Conservation (phyloP, 176 grass and related monocot genomes). For the Paspalum vaginatum region DNA sequence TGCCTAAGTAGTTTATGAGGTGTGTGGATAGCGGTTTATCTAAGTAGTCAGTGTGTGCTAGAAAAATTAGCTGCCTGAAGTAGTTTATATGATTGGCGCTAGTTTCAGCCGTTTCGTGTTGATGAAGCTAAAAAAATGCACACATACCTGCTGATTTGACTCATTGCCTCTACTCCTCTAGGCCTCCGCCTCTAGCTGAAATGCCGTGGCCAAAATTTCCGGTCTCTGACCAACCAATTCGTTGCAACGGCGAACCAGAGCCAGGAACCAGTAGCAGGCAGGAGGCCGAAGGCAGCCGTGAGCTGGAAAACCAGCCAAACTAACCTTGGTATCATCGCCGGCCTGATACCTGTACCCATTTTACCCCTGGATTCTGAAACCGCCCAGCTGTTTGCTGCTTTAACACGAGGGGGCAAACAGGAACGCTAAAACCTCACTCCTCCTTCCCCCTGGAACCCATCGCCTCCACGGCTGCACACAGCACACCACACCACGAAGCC, state of each 20-base stretch:
- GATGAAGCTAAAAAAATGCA: too few relatives aligned
- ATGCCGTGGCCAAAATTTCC: too few relatives aligned
- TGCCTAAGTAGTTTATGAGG: too few relatives aligned
- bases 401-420: constrained; percentile 3
- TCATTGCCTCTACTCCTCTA: too few relatives aligned
- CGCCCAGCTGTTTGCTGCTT: background rate
- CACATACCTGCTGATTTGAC: too few relatives aligned
- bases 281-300: background rate
- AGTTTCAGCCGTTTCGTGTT: too few relatives aligned
- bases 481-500: background rate
- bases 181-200: too few relatives aligned
- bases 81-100: too few relatives aligned
- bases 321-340: constrained; percentile 45
- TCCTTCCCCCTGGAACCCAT: constrained; percentile 28
- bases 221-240: too few relatives aligned
- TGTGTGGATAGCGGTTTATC: too few relatives aligned
- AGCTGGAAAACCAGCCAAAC: background rate
- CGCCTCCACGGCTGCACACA: constrained; percentile 1
- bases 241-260: background rate
- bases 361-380: background rate
- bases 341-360: background rate
- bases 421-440: background rate
- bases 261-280: background rate
- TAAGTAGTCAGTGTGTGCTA: too few relatives aligned
- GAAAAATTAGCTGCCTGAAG: too few relatives aligned